Conservation (phyloP, 2,329 filamentous ascomycete species). For the Fusarium austroafricanum region DNA sequence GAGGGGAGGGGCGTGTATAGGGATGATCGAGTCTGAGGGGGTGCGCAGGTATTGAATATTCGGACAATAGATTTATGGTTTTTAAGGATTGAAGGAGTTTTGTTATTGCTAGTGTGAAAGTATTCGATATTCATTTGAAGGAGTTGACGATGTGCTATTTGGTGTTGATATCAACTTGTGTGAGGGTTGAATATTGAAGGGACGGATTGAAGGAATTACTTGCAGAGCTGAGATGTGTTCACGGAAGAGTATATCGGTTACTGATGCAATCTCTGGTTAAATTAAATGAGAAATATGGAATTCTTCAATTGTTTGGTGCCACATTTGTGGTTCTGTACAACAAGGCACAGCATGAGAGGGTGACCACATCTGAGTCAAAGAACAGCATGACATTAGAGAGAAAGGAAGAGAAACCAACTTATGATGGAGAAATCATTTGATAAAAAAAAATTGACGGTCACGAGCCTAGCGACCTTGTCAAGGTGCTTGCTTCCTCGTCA, state of each 20-base stretch:
- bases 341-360: conserved; percentile 6
- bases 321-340: conserved; percentile 22
- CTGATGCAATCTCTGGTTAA: conserved; percentile 11
- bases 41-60: conserved; percentile 40
- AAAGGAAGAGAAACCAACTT: not conserved
- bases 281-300: conserved; percentile 7
- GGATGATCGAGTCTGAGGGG: conserved; percentile 24
- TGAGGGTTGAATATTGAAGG: conserved; percentile 20
- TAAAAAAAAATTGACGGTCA: not conserved
- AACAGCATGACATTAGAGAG: not conserved
- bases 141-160: conserved; percentile 14
- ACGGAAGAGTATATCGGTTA: conserved; percentile 1
- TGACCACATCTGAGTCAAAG: not conserved
- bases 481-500: conserved; percentile 6
- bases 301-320: conserved; percentile 23
- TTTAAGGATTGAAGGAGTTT: conserved; percentile 11
- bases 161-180: conserved; percentile 7
- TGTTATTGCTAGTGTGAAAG: conserved; percentile 14
- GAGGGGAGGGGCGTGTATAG: conserved; percentile 35
- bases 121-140: conserved; percentile 13
- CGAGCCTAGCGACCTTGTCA: not conserved
- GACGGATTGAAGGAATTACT: not conserved
- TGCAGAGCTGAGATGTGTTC: not conserved
- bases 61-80: conserved; percentile 33
- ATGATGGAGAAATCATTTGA: not conserved